Percentiles rank a stretch among this genome's conserved stretches.
Evolutionary conservation across 805 yeast genomes (phyloP).

Genomic region (Metschnikowia matae): DNA sequence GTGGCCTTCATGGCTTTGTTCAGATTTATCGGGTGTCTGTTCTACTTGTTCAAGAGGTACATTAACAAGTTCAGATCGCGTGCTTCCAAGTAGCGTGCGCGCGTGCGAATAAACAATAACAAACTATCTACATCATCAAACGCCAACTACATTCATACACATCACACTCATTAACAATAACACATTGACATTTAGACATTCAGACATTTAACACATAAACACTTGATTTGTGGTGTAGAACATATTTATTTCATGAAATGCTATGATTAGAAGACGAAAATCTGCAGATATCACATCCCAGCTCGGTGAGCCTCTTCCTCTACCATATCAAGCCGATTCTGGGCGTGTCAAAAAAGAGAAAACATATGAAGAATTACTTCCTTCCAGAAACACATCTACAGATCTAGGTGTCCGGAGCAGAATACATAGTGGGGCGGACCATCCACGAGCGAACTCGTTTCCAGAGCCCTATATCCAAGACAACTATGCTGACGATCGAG

Average conservation of each 20-base stretch:
- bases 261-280: constrained; percentile 16
- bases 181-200: background rate
- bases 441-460: constrained; percentile 6
- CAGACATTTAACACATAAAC: background rate
- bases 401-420: background rate
- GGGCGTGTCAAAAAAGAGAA: constrained; percentile 7
- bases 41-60: constrained; percentile 42
- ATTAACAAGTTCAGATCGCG: constrained; percentile 22
- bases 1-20: constrained; percentile 59
- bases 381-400: background rate
- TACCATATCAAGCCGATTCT: constrained; percentile 25
- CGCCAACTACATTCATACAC: too few species aligned
- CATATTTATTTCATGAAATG: constrained; percentile 6
- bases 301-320: constrained; percentile 36
- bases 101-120: background rate
- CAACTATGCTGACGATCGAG: background rate
- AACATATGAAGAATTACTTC: background rate
- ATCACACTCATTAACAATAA: background rate
- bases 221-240: background rate
- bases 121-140: too few species aligned
- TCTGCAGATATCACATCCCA: constrained; percentile 16
- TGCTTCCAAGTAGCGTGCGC: background rate
- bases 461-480: background rate
- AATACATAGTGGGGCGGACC: background rate
- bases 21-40: constrained; percentile 50